Conservation (phyloP, 2,329 filamentous ascomycete genomes). For the Fusarium sterilihyphosum region DNA sequence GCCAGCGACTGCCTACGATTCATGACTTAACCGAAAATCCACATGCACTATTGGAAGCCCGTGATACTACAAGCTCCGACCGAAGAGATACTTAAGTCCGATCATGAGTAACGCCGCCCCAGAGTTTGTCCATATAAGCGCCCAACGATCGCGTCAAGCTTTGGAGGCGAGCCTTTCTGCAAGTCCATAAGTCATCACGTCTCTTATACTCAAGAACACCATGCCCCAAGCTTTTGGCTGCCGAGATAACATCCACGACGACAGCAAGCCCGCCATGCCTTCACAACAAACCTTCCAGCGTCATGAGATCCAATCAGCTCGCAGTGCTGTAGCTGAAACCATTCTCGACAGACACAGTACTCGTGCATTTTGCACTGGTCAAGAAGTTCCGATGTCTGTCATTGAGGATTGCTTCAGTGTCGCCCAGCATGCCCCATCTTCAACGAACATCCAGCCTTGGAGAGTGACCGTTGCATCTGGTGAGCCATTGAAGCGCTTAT, state of each 20-base stretch:
- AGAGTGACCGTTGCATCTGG: constrained; percentile 5
- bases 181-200: background rate
- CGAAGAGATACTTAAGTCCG: background rate
- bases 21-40: background rate
- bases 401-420: constrained; percentile 15
- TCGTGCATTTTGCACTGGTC: constrained; percentile 7
- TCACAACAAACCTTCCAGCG: background rate
- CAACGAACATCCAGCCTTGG: constrained; percentile 23
- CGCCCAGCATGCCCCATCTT: constrained; percentile 19
- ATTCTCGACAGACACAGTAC: constrained; percentile 11
- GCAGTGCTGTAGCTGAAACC: background rate
- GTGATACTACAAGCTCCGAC: background rate
- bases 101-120: background rate
- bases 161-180: no score
- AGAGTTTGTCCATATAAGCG: background rate
- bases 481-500: background rate
- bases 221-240: background rate
- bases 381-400: background rate
- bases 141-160: background rate
- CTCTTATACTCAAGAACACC: background rate
- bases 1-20: no score
- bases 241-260: background rate
- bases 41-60: background rate
- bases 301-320: background rate
- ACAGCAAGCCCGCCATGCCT: background rate